Evolutionary conservation across 75 land plant genomes (phyloP).

Genomic region (Cryptomeria japonica): DNA sequence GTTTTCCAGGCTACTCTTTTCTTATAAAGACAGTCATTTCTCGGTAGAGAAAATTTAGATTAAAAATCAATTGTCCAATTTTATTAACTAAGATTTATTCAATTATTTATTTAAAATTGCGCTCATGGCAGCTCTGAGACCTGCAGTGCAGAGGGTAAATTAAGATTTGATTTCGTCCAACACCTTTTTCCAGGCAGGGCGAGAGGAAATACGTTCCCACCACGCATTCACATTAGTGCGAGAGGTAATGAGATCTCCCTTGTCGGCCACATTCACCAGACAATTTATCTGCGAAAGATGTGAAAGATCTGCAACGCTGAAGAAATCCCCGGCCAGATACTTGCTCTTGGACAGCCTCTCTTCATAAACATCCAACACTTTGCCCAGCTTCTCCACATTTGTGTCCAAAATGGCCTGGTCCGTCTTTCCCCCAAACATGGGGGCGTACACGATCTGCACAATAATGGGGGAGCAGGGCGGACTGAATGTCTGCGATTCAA

Average conservation of each 20-base stretch:
- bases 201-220: constrained; percentile 49
- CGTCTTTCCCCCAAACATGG: constrained; percentile 9
- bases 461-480: constrained; percentile 18
- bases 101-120: no score
- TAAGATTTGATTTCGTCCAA: background rate
- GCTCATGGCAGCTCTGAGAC: no score
- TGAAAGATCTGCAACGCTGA: constrained; percentile 20
- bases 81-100: no score
- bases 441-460: constrained; percentile 5
- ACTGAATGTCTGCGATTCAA: constrained; percentile 56
- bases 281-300: constrained; percentile 16
- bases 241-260: constrained; percentile 21
- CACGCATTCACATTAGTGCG: constrained; percentile 53
- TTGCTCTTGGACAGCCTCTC: constrained; percentile 17
- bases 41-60: no score
- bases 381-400: constrained; percentile 22
- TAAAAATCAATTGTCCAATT: no score
- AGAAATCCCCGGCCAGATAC: constrained; percentile 36
- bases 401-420: constrained; percentile 8
- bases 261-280: constrained; percentile 16
- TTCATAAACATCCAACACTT: constrained; percentile 36
- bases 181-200: constrained; percentile 31
- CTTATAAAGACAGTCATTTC: no score
- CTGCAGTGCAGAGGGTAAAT: no score
- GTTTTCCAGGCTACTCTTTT: no score